Conservation (phyloP, 176 grass and related monocot species). For the Rhipidocladum racemiflorum region DNA sequence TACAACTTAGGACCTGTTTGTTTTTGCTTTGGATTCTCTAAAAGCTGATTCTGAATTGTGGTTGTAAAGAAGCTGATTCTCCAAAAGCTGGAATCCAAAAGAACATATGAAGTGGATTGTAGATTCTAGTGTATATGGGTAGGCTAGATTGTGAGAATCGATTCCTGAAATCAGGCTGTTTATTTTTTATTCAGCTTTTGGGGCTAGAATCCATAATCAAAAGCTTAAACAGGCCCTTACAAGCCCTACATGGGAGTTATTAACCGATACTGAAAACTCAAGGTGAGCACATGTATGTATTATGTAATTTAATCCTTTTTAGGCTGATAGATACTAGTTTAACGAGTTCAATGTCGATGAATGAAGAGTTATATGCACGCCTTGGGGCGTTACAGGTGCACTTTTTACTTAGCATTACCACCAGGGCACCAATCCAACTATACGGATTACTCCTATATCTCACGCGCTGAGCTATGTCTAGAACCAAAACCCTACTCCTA, state of each 20-base stretch:
- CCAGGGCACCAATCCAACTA: neutral
- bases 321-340: neutral
- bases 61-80: no score
- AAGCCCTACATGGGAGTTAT: neutral
- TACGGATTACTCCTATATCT: neutral
- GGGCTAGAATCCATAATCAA: no score
- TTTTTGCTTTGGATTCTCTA: no score
- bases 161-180: no score
- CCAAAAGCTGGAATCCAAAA: no score
- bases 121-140: no score
- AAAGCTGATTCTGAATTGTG: no score
- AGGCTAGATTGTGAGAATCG: no score
- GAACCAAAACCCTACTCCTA: neutral
- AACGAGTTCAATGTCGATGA: neutral
- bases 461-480: neutral
- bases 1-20: no score
- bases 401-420: neutral
- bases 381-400: neutral
- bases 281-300: neutral
- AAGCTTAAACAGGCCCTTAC: no score
- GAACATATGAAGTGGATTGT: no score
- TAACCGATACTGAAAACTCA: neutral
- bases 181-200: no score
- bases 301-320: neutral
- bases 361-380: neutral